phyloP scores from a whole-genome alignment of 768 basidiomycete genomes.

The Suillus cothurnatus region DNA sequence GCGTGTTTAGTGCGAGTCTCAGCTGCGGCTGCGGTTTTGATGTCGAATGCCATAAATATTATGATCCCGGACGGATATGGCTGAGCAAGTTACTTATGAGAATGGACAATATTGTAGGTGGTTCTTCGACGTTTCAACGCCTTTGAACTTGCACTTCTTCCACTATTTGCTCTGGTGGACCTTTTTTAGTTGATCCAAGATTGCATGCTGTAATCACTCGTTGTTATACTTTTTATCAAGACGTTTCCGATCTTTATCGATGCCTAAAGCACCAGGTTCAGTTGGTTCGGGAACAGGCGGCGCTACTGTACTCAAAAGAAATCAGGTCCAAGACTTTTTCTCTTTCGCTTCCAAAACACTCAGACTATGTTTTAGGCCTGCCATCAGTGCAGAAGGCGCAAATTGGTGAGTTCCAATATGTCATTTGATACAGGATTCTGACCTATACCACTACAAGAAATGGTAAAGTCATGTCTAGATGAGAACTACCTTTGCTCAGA shows the following conservation, averaged over 20 bases:
- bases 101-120: background rate
- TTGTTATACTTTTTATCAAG: conserved; percentile 5
- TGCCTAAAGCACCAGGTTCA: conserved; percentile 40
- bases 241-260: conserved; percentile 20
- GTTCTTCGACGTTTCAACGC: conserved; percentile 5
- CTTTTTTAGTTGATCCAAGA: background rate
- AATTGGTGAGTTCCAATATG: conserved; percentile 51
- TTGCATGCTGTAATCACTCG: conserved; percentile 6
- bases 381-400: conserved; percentile 69
- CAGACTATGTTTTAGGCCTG: conserved; percentile 33
- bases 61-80: background rate
- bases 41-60: conserved; percentile 14
- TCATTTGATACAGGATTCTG: conserved; percentile 17
- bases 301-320: conserved; percentile 22
- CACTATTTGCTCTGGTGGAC: background rate
- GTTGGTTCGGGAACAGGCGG: conserved; percentile 8
- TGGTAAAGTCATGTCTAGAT: conserved; percentile 43
- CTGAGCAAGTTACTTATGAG: background rate
- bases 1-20: conserved; percentile 25
- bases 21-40: conserved; percentile 19
- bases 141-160: background rate
- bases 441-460: conserved; percentile 47
- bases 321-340: conserved; percentile 20
- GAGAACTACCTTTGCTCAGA: conserved; percentile 7
- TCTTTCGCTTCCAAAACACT: background rate